Evolutionary conservation across 2,329 filamentous ascomycete genomes (phyloP), one percentile per base, ranked within the genome.

Genomic region (Thielaviopsis euricoi): DNA sequence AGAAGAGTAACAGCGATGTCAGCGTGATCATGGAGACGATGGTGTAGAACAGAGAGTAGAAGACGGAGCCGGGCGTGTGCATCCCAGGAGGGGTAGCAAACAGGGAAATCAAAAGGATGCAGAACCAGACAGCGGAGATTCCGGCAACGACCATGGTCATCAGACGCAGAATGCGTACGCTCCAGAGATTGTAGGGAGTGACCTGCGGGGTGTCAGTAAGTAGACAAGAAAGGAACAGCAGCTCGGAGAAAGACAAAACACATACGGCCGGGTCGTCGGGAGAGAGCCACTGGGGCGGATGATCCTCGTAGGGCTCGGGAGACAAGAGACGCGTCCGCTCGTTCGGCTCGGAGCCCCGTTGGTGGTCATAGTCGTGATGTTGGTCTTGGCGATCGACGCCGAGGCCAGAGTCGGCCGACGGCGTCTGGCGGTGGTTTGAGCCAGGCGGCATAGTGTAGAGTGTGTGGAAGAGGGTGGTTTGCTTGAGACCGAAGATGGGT

Each of bases 171-270:
- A 86, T 80, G 19, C 93, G 85, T 54, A 98, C 86, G 60, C 82
- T 88, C 85, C 89, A 95, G 43, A 97, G 80, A 65, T 98, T 98
- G 73, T 96, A 96, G 0, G 93, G 93, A 2, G 89, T 87, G 70
- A 95, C 87, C 65, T 64, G 37, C 9, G 17, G 23, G n/a, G 19
- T 26, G 26, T 50, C 12, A 46, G 33, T 49, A 55, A 25, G 46
- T 7, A 4, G n/a, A 13, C 10, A 13, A 48, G 76, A 66, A 29
- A 19, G 6, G 6, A 22, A 15, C 19, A 48, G 12, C 7, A 51
- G n/a, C n/a, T n/a, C n/a, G n/a, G n/a, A n/a, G n/a, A n/a, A 23
- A 51, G 48, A 26, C 6, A 33, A 9, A 4, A 29, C 15, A n/a
- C 62, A 22, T 60, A 64, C 72, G n/a, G 72, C 72, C 10, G 72